Evolutionary conservation across 2,329 filamentous ascomycete species (phyloP).

Genomic region (Colletotrichum lindemuthianum): DNA sequence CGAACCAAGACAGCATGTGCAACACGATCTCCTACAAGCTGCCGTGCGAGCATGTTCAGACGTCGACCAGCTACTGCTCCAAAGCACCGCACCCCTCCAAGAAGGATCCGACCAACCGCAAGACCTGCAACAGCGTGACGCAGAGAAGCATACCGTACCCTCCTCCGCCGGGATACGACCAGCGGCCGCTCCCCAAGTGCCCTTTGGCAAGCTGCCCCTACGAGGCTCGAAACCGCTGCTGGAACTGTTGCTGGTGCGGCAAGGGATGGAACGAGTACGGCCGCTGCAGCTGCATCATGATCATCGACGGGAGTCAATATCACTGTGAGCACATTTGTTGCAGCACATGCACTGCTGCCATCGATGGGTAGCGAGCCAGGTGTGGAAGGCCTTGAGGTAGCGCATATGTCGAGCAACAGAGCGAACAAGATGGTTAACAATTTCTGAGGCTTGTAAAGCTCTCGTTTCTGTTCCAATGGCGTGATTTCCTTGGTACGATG

Average conservation of each 20-base stretch:
- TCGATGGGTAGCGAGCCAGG: slow-evolving; percentile 39
- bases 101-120: slow-evolving; percentile 41
- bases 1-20: slow-evolving; percentile 51
- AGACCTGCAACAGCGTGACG: slow-evolving; percentile 55
- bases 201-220: slow-evolving; percentile 60
- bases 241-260: slow-evolving; percentile 68
- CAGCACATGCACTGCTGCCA: slow-evolving; percentile 57
- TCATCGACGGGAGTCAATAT: slow-evolving; percentile 59
- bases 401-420: no score
- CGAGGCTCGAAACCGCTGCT: slow-evolving; percentile 58
- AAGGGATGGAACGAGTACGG: slow-evolving; percentile 62
- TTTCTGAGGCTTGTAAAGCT: no score
- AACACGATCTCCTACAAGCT: slow-evolving; percentile 61
- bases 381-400: no score
- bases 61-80: slow-evolving; percentile 55
- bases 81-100: slow-evolving; percentile 48
- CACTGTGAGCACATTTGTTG: slow-evolving; percentile 66
- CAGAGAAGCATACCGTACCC: slow-evolving; percentile 58
- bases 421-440: no score
- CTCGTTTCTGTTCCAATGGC: no score
- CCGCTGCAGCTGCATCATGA: slow-evolving; percentile 63
- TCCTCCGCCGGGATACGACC: slow-evolving; percentile 55
- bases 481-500: no score
- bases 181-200: slow-evolving; percentile 50
- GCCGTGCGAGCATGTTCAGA: slow-evolving; percentile 61